phyloP scores from a whole-genome alignment of 2,329 filamentous ascomycete genomes.

The Incumbomyces delicatus region DNA sequence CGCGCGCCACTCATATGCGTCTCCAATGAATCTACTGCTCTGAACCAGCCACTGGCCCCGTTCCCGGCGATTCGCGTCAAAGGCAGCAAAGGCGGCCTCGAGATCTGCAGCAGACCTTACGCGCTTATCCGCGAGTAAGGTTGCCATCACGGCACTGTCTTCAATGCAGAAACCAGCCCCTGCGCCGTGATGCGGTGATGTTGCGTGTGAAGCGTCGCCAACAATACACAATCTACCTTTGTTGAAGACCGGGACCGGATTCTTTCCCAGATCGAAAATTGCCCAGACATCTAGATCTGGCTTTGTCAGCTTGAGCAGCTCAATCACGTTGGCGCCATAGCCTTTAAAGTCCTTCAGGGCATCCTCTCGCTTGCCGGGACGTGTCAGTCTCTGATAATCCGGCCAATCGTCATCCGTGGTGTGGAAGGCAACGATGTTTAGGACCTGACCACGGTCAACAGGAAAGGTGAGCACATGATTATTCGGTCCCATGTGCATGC shows the following conservation, averaged over 20 bases:
- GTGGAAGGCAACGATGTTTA: constrained; percentile 47
- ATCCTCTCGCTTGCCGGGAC: constrained; percentile 22
- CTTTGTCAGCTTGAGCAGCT: constrained; percentile 23
- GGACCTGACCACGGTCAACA: constrained; percentile 44
- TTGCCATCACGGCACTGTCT: constrained; percentile 24
- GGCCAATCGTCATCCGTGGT: constrained; percentile 35
- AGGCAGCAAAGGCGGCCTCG: constrained; percentile 23
- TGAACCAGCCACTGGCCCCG: constrained; percentile 28
- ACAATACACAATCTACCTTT: constrained; percentile 27
- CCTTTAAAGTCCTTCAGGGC: constrained; percentile 17
- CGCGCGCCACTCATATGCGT: constrained; percentile 27
- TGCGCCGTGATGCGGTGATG: constrained; percentile 33
- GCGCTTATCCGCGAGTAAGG: constrained; percentile 21
- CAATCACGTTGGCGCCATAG: constrained; percentile 16
- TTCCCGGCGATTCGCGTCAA: constrained; percentile 22
- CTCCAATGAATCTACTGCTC: constrained; percentile 26
- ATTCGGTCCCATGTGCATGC: constrained; percentile 45
- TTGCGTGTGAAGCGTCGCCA: constrained; percentile 35
- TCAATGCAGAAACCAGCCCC: constrained; percentile 28
- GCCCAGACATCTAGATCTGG: constrained; percentile 28
- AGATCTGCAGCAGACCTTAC: constrained; percentile 20
- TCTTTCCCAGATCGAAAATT: constrained; percentile 30
- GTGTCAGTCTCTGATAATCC: constrained; percentile 29
- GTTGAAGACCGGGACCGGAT: constrained; percentile 30
- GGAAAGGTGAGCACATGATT: constrained; percentile 55